Evolutionary conservation across 169 alveolate genomes (phyloP), one percentile per base, ranked within the genome.

Genomic region (Babesia divergens): DNA sequence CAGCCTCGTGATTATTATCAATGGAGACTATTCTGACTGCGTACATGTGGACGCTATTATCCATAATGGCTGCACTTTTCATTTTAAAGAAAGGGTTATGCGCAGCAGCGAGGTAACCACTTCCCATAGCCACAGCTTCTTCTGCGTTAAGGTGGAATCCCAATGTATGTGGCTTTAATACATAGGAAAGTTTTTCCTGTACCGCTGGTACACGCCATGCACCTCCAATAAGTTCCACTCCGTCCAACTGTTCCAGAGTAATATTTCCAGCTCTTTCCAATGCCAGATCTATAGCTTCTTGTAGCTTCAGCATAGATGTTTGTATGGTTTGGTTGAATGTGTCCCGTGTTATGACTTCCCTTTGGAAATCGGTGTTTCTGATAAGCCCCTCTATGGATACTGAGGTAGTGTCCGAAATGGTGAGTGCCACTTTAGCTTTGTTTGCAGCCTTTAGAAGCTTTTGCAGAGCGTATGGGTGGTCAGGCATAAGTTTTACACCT

Each of bases 101-200:
- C 38, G 81, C 83, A 13, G 93, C 93, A 16, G 91, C 91, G 42
- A 83, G 72, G 47, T 80, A 88, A 0, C 89, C 84, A 40, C 83
- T 51, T 16, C 93, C 93, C 86, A 83, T 84, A 14, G 93, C 89
- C 37, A 88, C 65, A 11, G 93, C 89, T 49, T 88, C 93, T 55
- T 88, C 93, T 38, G 91, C 89, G 52, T 88, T 88, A 26, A 88
- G 75, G 64, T 88, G 93, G 86, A 88, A 81, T 26, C 91, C 93
- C 18, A 88, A 82, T 58, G 42, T 66, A 47, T 74, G 86, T 18
- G 93, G 93, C 38, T 65, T 35, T 60, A 88, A 64, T 32, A 74
- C 60, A 18, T 79, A 80, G 32, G 82, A 50, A 16, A 88, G 64
- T 56, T 88, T 85, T 37, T 59, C 71, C 70, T 80, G 53, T 9